Base-by-base conservation (phyloP, 176 grass and related monocot genomes). In the Puccinellia tenuiflora region DNA sequence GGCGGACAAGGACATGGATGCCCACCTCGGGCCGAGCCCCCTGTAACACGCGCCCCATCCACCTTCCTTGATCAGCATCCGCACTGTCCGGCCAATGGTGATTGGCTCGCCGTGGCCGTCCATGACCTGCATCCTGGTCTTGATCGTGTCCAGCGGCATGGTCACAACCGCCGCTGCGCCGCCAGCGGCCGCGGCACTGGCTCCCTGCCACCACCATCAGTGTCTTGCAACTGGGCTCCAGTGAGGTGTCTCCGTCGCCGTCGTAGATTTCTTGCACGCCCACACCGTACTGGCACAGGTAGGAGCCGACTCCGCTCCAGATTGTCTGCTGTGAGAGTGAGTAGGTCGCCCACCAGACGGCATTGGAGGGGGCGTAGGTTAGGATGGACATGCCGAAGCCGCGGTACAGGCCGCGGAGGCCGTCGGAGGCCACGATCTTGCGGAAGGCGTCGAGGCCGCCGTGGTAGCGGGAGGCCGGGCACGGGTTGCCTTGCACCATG, bases 91-190 rank as follows among this genome's bases (percentile, higher is more conserved):
- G 37, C 85, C 81, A 7, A 96, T 61, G 0, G 93, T 93, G 68
- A 91, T 73, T 0, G 59, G 81, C 30, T 88, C 84, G 14, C 83
- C 89, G 2, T 65, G 77, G 24, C 77, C 59, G 37, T 93, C 88
- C 90, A 96, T 96, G 72, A 96, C 93, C 81, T 96, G 93, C 86
- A 96, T 93, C 88, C 93, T 91, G 39, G 93, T 96, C 71, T 96
- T 96, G 68, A 96, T 89, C 53, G 93, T 96, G 68, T 96, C 93
- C 59, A 96, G 38, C 20, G 93, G 93, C 93, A 96, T 96, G 30
- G 93, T 96, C 85, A 87, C 86, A 26, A 96, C 73, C 3, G 93
- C 85, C 1, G 93, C 15, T 0, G 93, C 88, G 5, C 88, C 88
- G 2, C 93, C 93, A 0, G 93, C 93, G 77, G 92, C 75, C 11